Evolutionary conservation across 345 rosid species (phyloP), one percentile per base, ranked within the genome.

Genomic region (Moricandia moricandioides): DNA sequence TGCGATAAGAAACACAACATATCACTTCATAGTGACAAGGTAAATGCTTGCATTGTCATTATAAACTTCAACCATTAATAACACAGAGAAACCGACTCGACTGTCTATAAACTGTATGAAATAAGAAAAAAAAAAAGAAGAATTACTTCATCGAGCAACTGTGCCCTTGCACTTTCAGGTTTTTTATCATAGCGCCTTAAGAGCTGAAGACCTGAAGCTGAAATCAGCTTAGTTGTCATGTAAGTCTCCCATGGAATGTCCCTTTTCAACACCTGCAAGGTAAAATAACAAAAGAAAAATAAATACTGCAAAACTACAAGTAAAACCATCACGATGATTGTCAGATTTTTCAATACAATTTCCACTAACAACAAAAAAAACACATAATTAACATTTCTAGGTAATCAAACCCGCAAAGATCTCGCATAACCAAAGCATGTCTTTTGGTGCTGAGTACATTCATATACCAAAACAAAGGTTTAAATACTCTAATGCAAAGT

Each of bases 191-290:
- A 95, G 29, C 98, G 91, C 86, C 97, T 89, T 62, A 95, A 70
- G 69, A 83, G 88, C 84, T 89, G 99, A 69, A 95, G 97, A 78
- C 87, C 91, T 4, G 92, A 81, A 58, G 90, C 92, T 10, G 98
- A 85, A 65, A 95, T 86, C 71, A 95, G 88, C 86, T 91, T 89
- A 34, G 99, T 95, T 51, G 88, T 82, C 96, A 86, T 86, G 84
- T 95, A 95, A 16, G 98, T 87, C 85, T 95, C 98, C 99, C 98
- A 92, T 67, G 99, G 99, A 81, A 95, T 95, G 68, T 90, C 99
- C 83, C 99, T 88, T 86, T 79, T 87, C 82, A 95, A 78, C 55
- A 92, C 98, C 99, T 93, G 49, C 37, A 70, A 72, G 74, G 72
- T 7, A 43, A 34, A 77, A 12, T 24, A 65, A 7, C 69, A 40